These are phyloP conservation scores for Diplodia intermedia DNA, from an alignment of 2,329 filamentous ascomycete genomes.

Conservation along the genomic window DNA sequence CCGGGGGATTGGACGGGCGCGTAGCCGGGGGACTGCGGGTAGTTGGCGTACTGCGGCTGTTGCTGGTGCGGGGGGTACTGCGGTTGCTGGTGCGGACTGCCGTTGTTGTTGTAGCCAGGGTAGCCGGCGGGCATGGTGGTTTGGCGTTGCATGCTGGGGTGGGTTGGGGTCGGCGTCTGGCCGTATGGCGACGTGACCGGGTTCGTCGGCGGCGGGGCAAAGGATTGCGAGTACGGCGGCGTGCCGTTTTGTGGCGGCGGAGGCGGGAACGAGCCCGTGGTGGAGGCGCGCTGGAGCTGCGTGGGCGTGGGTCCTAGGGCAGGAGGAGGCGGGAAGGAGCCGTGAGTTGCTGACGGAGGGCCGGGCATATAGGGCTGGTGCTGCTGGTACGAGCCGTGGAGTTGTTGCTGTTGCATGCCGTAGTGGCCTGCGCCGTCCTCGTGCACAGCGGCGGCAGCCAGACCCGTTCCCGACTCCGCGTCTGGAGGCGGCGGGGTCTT, in stretches of 20 bases:
- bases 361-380: constrained; percentile 52
- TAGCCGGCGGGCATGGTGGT: constrained; percentile 41
- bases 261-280: constrained; percentile 45
- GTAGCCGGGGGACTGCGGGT: constrained; percentile 44
- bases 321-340: constrained; percentile 43
- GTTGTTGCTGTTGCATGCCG: constrained; percentile 36
- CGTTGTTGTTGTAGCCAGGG: constrained; percentile 21
- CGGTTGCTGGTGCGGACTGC: not conserved
- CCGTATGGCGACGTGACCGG: constrained; percentile 36
- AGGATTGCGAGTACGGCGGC: constrained; percentile 41
- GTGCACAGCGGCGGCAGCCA: constrained; percentile 49
- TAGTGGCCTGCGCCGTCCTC: constrained; percentile 46
- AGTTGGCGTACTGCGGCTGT: constrained; percentile 49
- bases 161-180: constrained; percentile 36
- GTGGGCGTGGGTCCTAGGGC: constrained; percentile 36
- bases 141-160: constrained; percentile 42
- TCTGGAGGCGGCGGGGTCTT: constrained; percentile 81
- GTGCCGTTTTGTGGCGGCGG: constrained; percentile 37
- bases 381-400: constrained; percentile 43
- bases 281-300: constrained; percentile 45
- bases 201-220: constrained; percentile 49
- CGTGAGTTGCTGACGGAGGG: constrained; percentile 44
- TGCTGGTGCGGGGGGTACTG: constrained; percentile 42
- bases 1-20: constrained; percentile 40
- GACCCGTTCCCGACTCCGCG: constrained; percentile 59